Evolutionary conservation across 106 monocot species (phyloP), one percentile per base, ranked within the genome.

Genomic region (Dendrobium catenatum): DNA sequence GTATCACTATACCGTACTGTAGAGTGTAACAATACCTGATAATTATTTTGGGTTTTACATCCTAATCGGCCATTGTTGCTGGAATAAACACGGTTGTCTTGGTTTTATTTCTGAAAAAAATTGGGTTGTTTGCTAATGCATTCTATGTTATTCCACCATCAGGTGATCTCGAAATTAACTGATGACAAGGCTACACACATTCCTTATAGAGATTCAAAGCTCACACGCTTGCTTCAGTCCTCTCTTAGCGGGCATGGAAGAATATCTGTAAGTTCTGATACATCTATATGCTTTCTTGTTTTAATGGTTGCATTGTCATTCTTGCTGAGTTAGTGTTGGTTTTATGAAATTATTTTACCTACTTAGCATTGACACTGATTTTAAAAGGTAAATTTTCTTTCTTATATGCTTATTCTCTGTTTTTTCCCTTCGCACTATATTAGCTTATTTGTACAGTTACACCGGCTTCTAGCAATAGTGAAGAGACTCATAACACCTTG

Each of bases 171-270:
- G 77, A 99, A 99, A 86, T 82, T 99, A 47, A 99, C 98, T 42
- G 98, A 99, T 88, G 89, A 86, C 40, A 99, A 99, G 80, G 82
- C 95, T 67, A 85, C 93, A 29, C 95, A 99, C 41, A 82, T 99
- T 80, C 98, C 98, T 1, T 99, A 91, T 54, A 88, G 98, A 87
- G 98, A 99, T 89, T 99, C 98, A 78, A 99, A 99, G 82, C 93
- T 99, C 22, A 99, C 98, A 33, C 98, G 95, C 42, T 86, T 99
- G 43, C 83, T 99, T 44, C 98, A 99, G 85, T 95, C 88, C 46
- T 99, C 98, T 80, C 98, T 99, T 70, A 95, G 98, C 86, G 98
- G 98, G 31, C 95, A 99, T 85, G 98, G 98, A 6, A 89, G 95
- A 43, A 84, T 99, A 78, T 99, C 98, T 75, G 98, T 99, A 87